Evolutionary conservation across 805 yeast genomes (phyloP), one percentile per base, ranked within the genome.

Genomic region (Kockiozyma suomiensis): DNA sequence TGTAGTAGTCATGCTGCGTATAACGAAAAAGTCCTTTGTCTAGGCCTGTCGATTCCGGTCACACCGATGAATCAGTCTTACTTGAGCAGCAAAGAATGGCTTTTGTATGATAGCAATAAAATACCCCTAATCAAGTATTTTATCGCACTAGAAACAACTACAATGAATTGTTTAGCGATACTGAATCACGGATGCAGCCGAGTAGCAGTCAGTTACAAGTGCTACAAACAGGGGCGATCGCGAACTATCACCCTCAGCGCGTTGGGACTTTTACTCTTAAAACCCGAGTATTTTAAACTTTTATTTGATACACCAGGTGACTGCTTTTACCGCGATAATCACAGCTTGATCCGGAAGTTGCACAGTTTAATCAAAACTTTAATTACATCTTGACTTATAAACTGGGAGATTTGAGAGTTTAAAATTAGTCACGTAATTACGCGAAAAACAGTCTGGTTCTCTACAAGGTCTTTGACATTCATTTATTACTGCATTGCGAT

Each of bases 1-100:
- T 2, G 66, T 45, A 19, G 47, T 37, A 17, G 63, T n/a, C 56
- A 50, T 50, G 40, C 13, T 35, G 54, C 15, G 1, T 10, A 33
- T n/a, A n/a, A n/a, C n/a, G n/a, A n/a, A 19, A 8, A 4, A 37
- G n/a, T 15, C 42, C 3, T 12, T 15, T 10, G 3, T 3, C 42
- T 13, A 13, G 42, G n/a, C 42, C 42, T 38, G 33, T n/a, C 21
- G 42, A 38, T 38, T 15, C 7, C n/a, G 10, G 42, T 38, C 42
- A 38, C 21, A 38, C 33, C 33, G 10, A 10, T 10, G n/a, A 30
- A 30, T 30, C 33, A 30, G 33, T 30, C 6, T 30, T 30, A 7
- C 10, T 10, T 30, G 33, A 30, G 10, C 10, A 30, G 10, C 33
- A 30, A 30, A 10, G 10, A 30, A 30, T 6, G 33, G 6, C 6